phyloP scores from a whole-genome alignment of 371 early-diverging fungal species.

The Actinomortierella ambigua region DNA sequence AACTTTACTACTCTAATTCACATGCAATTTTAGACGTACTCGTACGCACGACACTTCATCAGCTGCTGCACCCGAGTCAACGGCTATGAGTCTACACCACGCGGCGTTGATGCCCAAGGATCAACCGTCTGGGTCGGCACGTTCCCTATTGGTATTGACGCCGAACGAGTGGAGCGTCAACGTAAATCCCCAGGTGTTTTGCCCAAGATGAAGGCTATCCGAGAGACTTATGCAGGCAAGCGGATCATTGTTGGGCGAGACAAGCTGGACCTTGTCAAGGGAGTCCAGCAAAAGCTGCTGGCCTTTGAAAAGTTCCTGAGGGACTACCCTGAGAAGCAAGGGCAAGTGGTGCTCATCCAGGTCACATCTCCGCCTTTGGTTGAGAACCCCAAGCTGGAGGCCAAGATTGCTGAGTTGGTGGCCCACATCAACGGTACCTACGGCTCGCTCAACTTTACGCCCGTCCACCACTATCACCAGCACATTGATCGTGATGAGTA shows the following conservation, averaged over 20 bases:
- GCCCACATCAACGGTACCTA: slow-evolving; percentile 93
- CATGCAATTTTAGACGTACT: slow-evolving; percentile 73
- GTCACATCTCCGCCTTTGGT: slow-evolving; percentile 58
- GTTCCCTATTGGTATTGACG: slow-evolving; percentile 98
- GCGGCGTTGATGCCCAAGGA: slow-evolving; percentile 80
- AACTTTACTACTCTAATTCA: not conserved
- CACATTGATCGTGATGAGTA: slow-evolving; percentile 94
- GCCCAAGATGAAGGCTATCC: slow-evolving; percentile 77
- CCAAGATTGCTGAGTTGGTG: slow-evolving; percentile 88
- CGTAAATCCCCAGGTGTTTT: slow-evolving; percentile 55
- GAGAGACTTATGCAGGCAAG: slow-evolving; percentile 90
- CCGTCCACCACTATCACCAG: slow-evolving; percentile 96
- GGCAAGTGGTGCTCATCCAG: slow-evolving; percentile 92
- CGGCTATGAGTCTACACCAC: slow-evolving; percentile 83
- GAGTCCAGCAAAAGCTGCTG: slow-evolving; percentile 95
- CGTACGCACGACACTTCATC: slow-evolving; percentile 95
- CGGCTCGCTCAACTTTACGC: slow-evolving; percentile 94
- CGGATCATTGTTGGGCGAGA: slow-evolving; percentile 97
- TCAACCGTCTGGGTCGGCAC: slow-evolving; percentile 83
- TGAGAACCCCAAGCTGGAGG: slow-evolving; percentile 73
- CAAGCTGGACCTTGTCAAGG: slow-evolving; percentile 98
- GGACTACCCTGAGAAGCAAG: slow-evolving; percentile 89
- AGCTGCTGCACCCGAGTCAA: slow-evolving; percentile 91
- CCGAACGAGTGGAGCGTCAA: slow-evolving; percentile 52
- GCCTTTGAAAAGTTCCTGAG: slow-evolving; percentile 94